Evolutionary conservation across 148 eudicot species (phyloP).

Genomic region (Agrostemma githago): DNA sequence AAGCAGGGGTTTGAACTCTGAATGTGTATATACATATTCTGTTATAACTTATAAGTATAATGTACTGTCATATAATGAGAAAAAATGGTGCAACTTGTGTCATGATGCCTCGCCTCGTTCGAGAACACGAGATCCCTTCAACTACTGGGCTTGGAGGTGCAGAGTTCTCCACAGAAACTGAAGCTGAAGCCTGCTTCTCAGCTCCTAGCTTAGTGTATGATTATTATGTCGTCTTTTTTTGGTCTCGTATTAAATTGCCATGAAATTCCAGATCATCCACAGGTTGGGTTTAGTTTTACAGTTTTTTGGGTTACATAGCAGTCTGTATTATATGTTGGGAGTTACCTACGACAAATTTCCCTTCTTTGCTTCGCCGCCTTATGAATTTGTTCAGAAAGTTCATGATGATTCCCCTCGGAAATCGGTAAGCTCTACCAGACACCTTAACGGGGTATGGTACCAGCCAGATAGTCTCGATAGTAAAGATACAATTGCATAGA

Average conservation of each 20-base stretch:
- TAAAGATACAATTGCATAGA: too few relatives aligned
- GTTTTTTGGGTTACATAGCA: not conserved
- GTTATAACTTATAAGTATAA: not conserved
- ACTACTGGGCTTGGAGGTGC: not conserved
- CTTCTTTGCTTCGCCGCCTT: not conserved
- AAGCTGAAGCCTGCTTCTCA: not conserved
- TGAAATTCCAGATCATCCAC: not conserved
- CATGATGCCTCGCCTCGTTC: not conserved
- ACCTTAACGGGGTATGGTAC: too few relatives aligned
- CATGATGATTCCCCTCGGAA: not conserved
- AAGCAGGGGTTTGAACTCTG: not conserved
- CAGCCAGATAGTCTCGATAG: too few relatives aligned
- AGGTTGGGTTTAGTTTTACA: not conserved
- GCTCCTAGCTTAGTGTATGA: not conserved
- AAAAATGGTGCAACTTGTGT: not conserved
- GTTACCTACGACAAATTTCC: not conserved
- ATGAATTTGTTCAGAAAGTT: not conserved
- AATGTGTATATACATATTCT: not conserved
- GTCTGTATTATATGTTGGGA: not conserved
- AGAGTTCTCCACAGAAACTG: not conserved
- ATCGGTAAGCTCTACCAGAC: too few relatives aligned
- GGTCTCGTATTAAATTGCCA: not conserved
- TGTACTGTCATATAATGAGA: not conserved
- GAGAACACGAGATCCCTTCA: not conserved
- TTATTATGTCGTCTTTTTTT: not conserved